These are phyloP conservation scores for Vaccinium macrocarpon DNA, from an alignment of 148 eudicot genomes.

Conservation along the genomic window DNA sequence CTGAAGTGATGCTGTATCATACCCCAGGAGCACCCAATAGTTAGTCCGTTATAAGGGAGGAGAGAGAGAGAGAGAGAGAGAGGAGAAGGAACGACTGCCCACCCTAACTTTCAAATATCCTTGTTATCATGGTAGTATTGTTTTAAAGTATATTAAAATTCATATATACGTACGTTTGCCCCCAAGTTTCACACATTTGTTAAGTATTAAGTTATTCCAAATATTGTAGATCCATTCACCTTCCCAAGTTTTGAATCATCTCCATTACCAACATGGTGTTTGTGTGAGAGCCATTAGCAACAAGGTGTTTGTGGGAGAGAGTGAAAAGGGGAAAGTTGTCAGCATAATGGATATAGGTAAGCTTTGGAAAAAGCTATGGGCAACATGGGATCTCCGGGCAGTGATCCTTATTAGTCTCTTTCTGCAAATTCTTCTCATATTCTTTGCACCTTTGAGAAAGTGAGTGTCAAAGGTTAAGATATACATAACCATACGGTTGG, in stretches of 20 bases:
- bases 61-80: neutral
- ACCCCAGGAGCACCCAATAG: too few relatives aligned
- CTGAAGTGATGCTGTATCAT: too few relatives aligned
- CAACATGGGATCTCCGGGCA: conserved; percentile 31
- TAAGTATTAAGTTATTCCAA: neutral
- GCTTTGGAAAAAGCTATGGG: neutral
- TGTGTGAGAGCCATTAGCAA: conserved; percentile 10
- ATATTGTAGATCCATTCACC: neutral
- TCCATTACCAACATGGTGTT: conserved; percentile 5
- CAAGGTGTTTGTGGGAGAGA: neutral
- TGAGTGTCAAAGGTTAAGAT: conserved; percentile 16
- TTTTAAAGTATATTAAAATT: neutral
- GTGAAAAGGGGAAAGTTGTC: neutral
- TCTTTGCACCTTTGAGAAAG: conserved; percentile 31
- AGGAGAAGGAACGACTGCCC: neutral
- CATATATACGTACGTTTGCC: neutral
- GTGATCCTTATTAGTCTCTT: conserved; percentile 31
- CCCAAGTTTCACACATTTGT: neutral
- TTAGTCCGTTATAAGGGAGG: neutral
- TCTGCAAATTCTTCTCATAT: conserved; percentile 28
- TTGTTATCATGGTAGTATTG: neutral
- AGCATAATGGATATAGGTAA: neutral
- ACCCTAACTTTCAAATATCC: neutral
- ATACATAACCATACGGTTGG: conserved; percentile 33
- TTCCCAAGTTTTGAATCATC: neutral